Conservation (phyloP, 2,329 filamentous ascomycete genomes). For the Chaetomium olivaceum region DNA sequence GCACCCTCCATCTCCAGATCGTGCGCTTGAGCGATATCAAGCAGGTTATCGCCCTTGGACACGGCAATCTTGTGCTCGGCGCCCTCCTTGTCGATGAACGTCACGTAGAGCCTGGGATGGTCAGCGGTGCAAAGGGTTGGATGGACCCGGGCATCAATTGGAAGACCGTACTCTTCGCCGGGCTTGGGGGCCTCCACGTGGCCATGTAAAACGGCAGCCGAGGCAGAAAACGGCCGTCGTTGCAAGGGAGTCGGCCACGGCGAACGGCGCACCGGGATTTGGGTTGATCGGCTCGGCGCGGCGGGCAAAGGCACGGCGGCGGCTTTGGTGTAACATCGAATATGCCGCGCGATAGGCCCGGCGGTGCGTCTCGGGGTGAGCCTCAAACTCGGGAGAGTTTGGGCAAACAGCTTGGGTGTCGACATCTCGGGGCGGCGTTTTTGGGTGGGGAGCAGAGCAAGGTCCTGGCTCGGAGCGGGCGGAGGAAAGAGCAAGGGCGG, state of each 20-base stretch:
- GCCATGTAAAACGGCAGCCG: slow-evolving; percentile 64
- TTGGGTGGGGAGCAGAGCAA: background rate
- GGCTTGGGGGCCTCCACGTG: slow-evolving; percentile 82
- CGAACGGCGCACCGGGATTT: slow-evolving; percentile 15
- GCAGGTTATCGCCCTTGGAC: slow-evolving; percentile 82
- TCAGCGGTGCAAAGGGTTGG: slow-evolving; percentile 8
- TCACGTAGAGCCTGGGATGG: slow-evolving; percentile 70
- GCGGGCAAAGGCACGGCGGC: slow-evolving; percentile 21
- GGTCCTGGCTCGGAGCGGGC: background rate
- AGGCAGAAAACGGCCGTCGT: slow-evolving; percentile 60
- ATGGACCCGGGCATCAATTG: background rate
- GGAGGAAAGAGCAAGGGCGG: background rate
- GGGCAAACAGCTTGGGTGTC: slow-evolving; percentile 24
- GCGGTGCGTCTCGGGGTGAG: slow-evolving; percentile 18
- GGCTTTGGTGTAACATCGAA: slow-evolving; percentile 31
- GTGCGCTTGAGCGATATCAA: slow-evolving; percentile 92
- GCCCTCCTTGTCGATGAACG: slow-evolving; percentile 91
- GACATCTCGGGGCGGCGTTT: slow-evolving; percentile 27
- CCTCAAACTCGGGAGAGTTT: slow-evolving; percentile 27
- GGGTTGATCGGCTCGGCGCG: slow-evolving; percentile 8
- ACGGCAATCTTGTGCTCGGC: slow-evolving; percentile 76
- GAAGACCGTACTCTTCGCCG: slow-evolving; percentile 73
- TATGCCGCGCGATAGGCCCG: slow-evolving; percentile 25
- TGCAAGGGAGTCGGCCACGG: slow-evolving; percentile 6
- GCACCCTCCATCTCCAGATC: slow-evolving; percentile 99